Evolutionary conservation across 2,329 filamentous ascomycete species (phyloP).

Genomic region (Pseudogymnoascus sp.): DNA sequence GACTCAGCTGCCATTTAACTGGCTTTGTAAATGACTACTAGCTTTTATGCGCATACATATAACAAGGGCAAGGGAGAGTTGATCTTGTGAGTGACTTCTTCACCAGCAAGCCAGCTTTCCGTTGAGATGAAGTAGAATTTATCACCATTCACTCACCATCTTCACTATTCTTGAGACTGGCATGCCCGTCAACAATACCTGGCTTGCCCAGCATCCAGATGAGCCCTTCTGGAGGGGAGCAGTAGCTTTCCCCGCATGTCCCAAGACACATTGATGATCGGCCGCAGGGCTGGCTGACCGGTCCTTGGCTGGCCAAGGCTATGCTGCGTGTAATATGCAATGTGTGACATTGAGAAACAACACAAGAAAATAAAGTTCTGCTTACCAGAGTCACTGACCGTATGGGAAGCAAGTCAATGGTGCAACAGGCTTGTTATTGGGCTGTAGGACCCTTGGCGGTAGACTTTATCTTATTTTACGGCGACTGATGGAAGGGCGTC

Average conservation of each 20-base stretch:
- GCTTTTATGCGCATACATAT: constrained; percentile 6
- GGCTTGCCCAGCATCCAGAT: too few relatives aligned
- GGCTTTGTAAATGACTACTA: constrained; percentile 5
- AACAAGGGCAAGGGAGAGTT: background rate
- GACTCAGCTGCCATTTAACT: background rate
- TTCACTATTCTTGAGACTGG: background rate
- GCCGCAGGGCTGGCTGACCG: background rate
- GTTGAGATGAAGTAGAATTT: background rate
- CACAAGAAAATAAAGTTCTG: background rate
- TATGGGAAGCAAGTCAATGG: background rate
- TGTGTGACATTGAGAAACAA: background rate
- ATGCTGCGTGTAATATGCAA: background rate
- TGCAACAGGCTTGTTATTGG: background rate
- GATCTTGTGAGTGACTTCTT: constrained; percentile 2
- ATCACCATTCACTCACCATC: background rate
- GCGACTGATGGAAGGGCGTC: background rate
- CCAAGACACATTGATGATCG: background rate
- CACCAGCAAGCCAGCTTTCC: background rate
- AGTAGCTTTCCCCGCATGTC: background rate
- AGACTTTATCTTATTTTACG: background rate
- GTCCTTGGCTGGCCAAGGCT: background rate
- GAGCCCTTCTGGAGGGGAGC: background rate
- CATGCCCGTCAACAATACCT: background rate
- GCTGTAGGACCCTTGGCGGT: background rate
- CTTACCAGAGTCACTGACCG: background rate